A percentile compares a stretch with the other conserved stretches of the same genome.
phyloP scores from a whole-genome alignment of 169 alveolate species.

The Plasmodium inui region DNA sequence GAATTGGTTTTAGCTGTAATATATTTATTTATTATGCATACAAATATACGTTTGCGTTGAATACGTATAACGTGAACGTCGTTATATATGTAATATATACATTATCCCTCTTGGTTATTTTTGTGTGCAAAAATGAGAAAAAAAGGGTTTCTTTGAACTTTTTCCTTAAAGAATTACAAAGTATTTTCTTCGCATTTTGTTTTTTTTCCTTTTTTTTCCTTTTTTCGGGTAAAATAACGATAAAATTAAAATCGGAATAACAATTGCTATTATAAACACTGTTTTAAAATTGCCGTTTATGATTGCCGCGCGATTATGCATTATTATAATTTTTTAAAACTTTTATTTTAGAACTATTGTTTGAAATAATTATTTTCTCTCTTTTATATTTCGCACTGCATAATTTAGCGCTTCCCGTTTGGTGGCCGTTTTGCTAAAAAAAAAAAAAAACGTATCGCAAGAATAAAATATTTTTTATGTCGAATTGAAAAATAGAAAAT shows the following conservation, averaged over 20 bases:
- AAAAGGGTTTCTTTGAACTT: background rate
- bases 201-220: background rate
- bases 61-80: background rate
- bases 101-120: background rate
- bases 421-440: background rate
- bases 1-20: background rate
- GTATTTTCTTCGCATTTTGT: background rate
- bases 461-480: background rate
- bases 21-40: background rate
- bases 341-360: conserved; percentile 1
- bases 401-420: background rate
- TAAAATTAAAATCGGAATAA: background rate
- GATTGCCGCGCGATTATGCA: background rate
- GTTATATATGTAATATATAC: background rate
- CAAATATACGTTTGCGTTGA: background rate
- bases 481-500: background rate
- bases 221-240: background rate
- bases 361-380: background rate
- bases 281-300: background rate
- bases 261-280: background rate
- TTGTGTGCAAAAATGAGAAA: background rate
- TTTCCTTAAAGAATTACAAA: background rate
- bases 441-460: background rate
- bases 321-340: background rate
- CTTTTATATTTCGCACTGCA: background rate